Base-by-base conservation (phyloP, 2,329 filamentous ascomycete genomes). In the Diplodia intermedia region DNA sequence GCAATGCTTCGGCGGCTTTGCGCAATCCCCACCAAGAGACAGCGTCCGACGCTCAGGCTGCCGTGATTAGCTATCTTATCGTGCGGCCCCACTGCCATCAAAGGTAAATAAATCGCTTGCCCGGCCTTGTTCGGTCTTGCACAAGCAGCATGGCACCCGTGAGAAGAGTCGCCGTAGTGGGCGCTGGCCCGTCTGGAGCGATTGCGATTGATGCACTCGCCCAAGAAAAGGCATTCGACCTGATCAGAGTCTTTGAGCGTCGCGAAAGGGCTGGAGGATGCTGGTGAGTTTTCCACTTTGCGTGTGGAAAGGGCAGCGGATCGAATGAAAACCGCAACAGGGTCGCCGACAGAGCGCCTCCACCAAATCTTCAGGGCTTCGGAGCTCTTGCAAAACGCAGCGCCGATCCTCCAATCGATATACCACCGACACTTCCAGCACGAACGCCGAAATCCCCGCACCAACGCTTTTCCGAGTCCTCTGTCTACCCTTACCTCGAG, bases 401-500 rank as follows among this genome's bases (percentile, higher is more conserved):
- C 4, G 85, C 85, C 36, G 86, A 88, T 73, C 72, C 77, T 5
- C 81, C 85, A 1, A 57, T 86, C 0, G 33, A 78, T 2, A 78
- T 87, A 23, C 87, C 87, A 0, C 67, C 76, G 1, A 69, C 71
- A 0, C 75, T 89, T 0, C 88, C 87, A 3, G 78, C 82, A 0
- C 76, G 80, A 65, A 79, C 81, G 0, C 79, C 82, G 0, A 80
- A 79, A 50, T 75, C 78, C 14, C 69, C 74, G 1, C 81, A 82
- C 68, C 81, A 83, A 20, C 84, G 86, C 2, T 88, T 85, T 72
- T 77, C 81, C 14, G 86, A 89, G 69, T 86, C 87, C 0, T 85
- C 86, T 0, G 81, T 90, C 20, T 90, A 90, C 71, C 86, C 86
- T 0, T 84, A 85, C 23, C 78, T 90, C n/a, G 86, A 90, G 73